Conservation (phyloP, 2,329 filamentous ascomycete genomes). For the Pseudogymnoascus sp. region DNA sequence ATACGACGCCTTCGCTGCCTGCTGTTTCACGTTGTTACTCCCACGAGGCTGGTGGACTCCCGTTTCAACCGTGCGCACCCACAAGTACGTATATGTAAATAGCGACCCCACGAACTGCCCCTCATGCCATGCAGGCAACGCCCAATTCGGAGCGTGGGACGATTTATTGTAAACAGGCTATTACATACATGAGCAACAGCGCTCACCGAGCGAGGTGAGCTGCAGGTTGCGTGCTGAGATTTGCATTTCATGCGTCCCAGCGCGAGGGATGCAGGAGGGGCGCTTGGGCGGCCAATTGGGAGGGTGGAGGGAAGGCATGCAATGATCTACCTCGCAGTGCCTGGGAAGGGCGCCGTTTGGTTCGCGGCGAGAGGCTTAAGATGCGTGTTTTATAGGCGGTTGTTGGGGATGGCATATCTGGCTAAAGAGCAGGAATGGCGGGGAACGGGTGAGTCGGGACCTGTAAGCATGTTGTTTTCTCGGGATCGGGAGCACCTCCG, state of each 20-base stretch:
- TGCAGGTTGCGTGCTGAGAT: background rate
- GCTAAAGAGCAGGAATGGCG: background rate
- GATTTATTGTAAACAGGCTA: background rate
- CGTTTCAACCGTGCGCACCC: background rate
- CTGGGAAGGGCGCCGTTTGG: background rate
- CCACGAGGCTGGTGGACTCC: background rate
- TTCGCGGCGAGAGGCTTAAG: background rate
- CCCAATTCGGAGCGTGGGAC: background rate
- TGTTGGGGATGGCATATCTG: background rate
- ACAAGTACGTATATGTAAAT: background rate
- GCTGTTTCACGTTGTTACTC: background rate
- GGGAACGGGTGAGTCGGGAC: background rate
- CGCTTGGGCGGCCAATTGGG: background rate
- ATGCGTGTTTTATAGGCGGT: background rate
- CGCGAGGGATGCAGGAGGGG: background rate
- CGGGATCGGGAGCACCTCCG: background rate
- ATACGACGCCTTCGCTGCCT: background rate
- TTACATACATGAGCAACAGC: background rate
- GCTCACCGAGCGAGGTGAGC: background rate
- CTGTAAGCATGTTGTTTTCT: background rate
- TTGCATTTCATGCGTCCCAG: background rate
- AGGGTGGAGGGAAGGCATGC: background rate
- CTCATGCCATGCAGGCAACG: background rate
- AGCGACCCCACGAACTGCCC: background rate
- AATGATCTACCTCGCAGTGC: background rate